Percentiles rank a stretch among this genome's conserved stretches.
Evolutionary conservation across 805 yeast genomes (phyloP).

Genomic region (Starmerella vaccinii): DNA sequence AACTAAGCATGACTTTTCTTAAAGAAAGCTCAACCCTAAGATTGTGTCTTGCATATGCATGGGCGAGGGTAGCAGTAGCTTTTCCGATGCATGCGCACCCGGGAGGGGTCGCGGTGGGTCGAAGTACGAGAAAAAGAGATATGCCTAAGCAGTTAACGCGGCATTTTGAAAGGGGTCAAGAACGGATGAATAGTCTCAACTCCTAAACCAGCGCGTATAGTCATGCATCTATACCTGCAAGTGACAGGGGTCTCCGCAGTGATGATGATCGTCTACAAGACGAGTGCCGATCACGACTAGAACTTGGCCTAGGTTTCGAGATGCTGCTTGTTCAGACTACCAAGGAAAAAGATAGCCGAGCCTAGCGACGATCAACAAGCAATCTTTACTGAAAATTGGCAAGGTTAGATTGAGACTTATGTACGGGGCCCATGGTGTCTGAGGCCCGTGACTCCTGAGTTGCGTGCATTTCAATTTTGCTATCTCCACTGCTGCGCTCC

Average conservation of each 20-base stretch:
- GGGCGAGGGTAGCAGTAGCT: background rate
- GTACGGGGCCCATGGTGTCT: too few species aligned
- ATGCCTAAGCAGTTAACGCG: too few species aligned
- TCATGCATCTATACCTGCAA: too few species aligned
- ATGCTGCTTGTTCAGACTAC: too few species aligned
- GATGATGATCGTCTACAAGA: too few species aligned
- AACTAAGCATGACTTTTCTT: too few species aligned
- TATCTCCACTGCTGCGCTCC: background rate
- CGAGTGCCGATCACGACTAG: background rate
- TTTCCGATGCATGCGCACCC: background rate
- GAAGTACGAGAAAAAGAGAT: background rate
- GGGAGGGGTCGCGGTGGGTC: background rate
- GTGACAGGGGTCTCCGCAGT: too few species aligned
- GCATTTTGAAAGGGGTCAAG: too few species aligned
- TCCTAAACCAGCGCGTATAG: too few species aligned
- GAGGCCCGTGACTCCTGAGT: background rate
- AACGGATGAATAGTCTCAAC: background rate
- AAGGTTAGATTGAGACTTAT: too few species aligned
- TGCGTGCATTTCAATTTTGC: background rate
- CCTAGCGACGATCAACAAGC: background rate
- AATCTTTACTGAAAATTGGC: too few species aligned
- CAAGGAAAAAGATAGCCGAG: conserved; percentile 2
- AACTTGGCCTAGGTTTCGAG: too few species aligned
- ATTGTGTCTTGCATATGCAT: background rate
- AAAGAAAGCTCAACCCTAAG: background rate